These are phyloP conservation scores for Ballota nigra DNA, from an alignment of 257 asterid genomes.

Conservation along the genomic window DNA sequence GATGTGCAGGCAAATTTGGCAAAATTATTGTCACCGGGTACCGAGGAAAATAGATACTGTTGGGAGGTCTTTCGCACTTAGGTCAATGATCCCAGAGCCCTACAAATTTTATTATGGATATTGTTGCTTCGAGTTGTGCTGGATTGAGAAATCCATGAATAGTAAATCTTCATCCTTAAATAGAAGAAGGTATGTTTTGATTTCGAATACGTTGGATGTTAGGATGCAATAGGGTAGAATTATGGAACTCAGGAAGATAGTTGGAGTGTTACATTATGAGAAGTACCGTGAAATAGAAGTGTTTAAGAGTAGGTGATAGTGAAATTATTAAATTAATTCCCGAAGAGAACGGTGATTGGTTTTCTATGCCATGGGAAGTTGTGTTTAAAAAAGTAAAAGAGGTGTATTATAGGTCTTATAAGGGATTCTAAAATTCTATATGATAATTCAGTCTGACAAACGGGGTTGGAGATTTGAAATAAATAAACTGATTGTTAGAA, in stretches of 20 bases:
- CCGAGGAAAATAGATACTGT: background rate
- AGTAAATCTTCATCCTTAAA: background rate
- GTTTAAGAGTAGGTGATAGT: background rate
- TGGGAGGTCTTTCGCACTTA: background rate
- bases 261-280: background rate
- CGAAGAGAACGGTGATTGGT: background rate
- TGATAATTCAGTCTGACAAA: background rate
- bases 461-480: background rate
- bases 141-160: background rate
- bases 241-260: background rate
- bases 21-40: constrained; percentile 12
- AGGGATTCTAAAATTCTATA: background rate
- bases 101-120: background rate
- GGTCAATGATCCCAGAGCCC: constrained; percentile 10
- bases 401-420: background rate
- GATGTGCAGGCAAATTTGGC: background rate
- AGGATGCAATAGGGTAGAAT: background rate
- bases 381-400: background rate
- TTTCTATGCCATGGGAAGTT: background rate
- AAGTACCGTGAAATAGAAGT: background rate
- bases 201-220: background rate
- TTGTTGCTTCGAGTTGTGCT: background rate
- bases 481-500: background rate
- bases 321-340: background rate
- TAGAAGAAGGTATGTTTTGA: background rate